Conservation (phyloP, 441 rosid species). For the Arabidopsis hybrid region DNA sequence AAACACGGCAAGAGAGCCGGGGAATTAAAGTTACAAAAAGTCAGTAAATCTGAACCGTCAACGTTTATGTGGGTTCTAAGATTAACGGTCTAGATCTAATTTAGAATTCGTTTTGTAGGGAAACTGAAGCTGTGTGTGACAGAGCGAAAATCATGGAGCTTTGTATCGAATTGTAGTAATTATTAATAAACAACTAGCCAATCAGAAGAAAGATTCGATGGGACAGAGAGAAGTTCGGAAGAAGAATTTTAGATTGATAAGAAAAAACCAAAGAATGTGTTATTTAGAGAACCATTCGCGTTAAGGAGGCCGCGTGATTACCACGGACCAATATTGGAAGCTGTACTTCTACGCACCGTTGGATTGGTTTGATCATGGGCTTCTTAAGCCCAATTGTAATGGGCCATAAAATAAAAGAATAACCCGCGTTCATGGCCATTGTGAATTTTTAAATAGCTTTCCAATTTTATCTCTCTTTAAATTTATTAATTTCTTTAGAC, state of each 20-base stretch:
- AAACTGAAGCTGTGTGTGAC: conserved; percentile 39
- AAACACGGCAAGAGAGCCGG: conserved; percentile 37
- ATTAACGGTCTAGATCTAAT: conserved; percentile 26
- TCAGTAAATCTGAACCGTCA: conserved; percentile 25
- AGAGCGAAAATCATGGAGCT: conserved; percentile 44
- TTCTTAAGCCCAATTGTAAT: background rate
- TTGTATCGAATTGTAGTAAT: background rate
- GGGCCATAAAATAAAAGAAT: background rate
- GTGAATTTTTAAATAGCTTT: background rate
- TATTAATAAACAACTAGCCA: conserved; percentile 26
- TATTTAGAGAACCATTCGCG: background rate
- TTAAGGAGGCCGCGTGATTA: conserved; percentile 23
- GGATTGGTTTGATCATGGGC: background rate
- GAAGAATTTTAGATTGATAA: conserved; percentile 10
- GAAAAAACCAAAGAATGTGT: conserved; percentile 23
- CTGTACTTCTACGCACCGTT: background rate
- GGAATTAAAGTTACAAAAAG: conserved; percentile 22
- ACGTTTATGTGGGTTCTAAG: background rate
- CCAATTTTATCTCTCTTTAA: too few species aligned
- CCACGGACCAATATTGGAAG: conserved; percentile 1
- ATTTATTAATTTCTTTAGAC: background rate
- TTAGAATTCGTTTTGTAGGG: conserved; percentile 13
- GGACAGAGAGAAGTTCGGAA: conserved; percentile 38
- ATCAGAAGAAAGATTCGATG: conserved; percentile 44
- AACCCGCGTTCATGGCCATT: background rate